A percentile compares a stretch with the other conserved stretches of the same genome.
These are phyloP conservation scores for Cryphonectria radicalis DNA, from an alignment of 2,329 filamentous ascomycete species.

Conservation along the genomic window DNA sequence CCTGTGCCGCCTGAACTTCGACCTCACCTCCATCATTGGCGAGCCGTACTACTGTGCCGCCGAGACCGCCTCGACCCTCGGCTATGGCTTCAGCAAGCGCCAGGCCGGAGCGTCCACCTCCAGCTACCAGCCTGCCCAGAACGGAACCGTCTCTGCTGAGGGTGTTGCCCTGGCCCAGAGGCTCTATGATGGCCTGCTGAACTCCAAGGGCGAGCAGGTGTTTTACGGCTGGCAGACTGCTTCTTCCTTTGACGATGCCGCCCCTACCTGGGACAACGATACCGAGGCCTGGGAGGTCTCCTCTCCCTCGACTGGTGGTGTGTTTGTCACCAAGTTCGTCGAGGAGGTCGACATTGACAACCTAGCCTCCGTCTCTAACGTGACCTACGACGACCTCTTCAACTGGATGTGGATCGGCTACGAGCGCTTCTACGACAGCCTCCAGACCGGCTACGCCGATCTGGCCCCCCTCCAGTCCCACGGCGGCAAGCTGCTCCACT, in stretches of 20 bases:
- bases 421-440: slow-evolving; percentile 52
- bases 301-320: slow-evolving; percentile 23
- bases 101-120: slow-evolving; percentile 31
- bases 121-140: slow-evolving; percentile 39
- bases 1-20: slow-evolving; percentile 42
- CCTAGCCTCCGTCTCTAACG: slow-evolving; percentile 41
- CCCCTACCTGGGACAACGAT: slow-evolving; percentile 39
- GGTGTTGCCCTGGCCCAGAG: slow-evolving; percentile 40
- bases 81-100: slow-evolving; percentile 36
- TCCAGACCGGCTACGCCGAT: slow-evolving; percentile 60
- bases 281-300: slow-evolving; percentile 40
- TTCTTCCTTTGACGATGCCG: slow-evolving; percentile 39
- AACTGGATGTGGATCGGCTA: slow-evolving; percentile 57
- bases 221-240: slow-evolving; percentile 44
- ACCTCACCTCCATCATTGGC: slow-evolving; percentile 39
- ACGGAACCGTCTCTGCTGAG: slow-evolving; percentile 41
- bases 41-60: slow-evolving; percentile 41
- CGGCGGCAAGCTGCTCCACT: slow-evolving; percentile 62
- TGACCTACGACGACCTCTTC: slow-evolving; percentile 61
- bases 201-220: slow-evolving; percentile 40
- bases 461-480: slow-evolving; percentile 52
- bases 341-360: slow-evolving; percentile 25
- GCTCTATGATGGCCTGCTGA: slow-evolving; percentile 42
- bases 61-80: slow-evolving; percentile 32
- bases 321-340: slow-evolving; percentile 27